Base-by-base conservation (phyloP, 257 asterid species). In the Solanum tarijense region DNA sequence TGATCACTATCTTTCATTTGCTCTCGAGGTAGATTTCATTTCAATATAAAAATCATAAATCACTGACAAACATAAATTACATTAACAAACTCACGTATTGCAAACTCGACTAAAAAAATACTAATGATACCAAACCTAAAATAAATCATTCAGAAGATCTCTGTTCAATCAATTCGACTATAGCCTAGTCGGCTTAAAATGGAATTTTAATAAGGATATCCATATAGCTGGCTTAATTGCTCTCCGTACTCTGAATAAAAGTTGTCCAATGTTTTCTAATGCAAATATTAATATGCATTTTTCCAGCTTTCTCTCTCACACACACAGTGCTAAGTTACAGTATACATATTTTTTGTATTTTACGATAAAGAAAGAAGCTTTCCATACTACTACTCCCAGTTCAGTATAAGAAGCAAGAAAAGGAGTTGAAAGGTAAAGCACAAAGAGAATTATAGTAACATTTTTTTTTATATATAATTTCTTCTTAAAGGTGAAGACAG, bases 401-500 rank as follows among this genome's bases (percentile, higher is more conserved):
- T 62, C 23, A 23, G 65, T 36, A 66, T 85, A 85, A n/a, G 72
- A 87, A 82, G 58, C 84, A 69, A 83, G 84, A 87, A 86, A 86
- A 46, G 73, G 68, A 60, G 12, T 48, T 55, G 8, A 23, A 72
- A 36, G 68, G 79, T 60, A 35, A 60, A 35, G 76, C 58, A 65
- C 36, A 85, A 16, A 85, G 81, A 85, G 18, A 65, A 83, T 69
- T 75, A 72, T 75, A 72, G 41, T 75, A 85, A 87, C 69, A 38
- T 31, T 72, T 78, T 34, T 32, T 27, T 27, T 2, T 52, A 55
- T 23, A 5, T 79, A 7, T 43, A 27, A 27, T 79, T 79, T 79
- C 86, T 81, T 82, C 71, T 48, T 82, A 82, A 82, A 82, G 68
- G 86, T 29, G 69, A 82, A 82, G 86, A 82, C 86, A 82, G 86